Evolutionary conservation across 1,284 basidiomycete species (phyloP), one percentile per base, ranked within the genome.

Genomic region (Sanghuangporus weigelae): DNA sequence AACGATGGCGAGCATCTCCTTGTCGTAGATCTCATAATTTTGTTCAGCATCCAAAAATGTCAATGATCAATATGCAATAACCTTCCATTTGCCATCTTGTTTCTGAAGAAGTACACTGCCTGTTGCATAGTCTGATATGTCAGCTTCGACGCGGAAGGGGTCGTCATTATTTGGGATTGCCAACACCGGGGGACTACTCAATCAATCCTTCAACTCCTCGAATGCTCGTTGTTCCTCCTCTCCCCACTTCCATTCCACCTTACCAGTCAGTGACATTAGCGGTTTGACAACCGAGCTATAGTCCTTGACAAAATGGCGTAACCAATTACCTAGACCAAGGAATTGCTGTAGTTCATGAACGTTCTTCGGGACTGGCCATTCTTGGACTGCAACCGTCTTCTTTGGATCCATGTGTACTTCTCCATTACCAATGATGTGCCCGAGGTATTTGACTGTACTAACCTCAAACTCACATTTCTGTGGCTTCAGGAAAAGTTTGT

Each of bases 11-110:
- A 82, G 44, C 14, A 84, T 60, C 71, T 85, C 81, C 59, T 76
- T 72, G 66, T 85, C 77, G 67, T 80, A 75, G 40, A 79, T 78
- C 21, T 76, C 71, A 67, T 82, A 83, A 66, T 83, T 83, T 6
- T 70, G 57, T 69, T 76, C 68, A 2, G 68, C 61, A 44, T 67
- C 63, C 31, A 69, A 69, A 12, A 79, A 63, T 0, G 68, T 36
- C 59, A 75, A 69, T 0, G 73, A 77, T 3, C 71, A 50, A 63
- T 69, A 75, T 2, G 71, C 72, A 39, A 73, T 51, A 3, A 74
- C 71, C 39, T 76, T 71, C n/a, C 63, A 40, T 39, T 75, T 68
- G 0, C 46, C 12, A 7, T 8, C 46, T 16, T 57, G 26, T 26
- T 26, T 10, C 49, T 63, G 61, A 8, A 54, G 62, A 16, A 63